Evolutionary conservation across 805 yeast genomes (phyloP), one percentile per base, ranked within the genome.

Genomic region (Pichia ethanolica): DNA sequence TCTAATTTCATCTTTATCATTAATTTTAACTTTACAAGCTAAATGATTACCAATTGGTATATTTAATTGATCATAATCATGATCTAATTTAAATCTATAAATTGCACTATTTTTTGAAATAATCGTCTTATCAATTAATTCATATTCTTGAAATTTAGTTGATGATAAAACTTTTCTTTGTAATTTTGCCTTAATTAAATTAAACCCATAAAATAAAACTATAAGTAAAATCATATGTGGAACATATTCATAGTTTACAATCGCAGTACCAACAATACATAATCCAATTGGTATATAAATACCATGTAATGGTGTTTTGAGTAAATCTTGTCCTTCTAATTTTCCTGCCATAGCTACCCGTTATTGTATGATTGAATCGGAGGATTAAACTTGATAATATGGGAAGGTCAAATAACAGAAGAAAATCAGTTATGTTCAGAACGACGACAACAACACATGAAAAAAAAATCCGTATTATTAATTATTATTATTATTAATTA

Each of bases 21-120:
- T 72, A 35, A 78, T 63, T 6, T 56, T 59, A 11, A 75, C 65
- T 49, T 67, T 65, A 55, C 83, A 82, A 11, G 85, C 87, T 45
- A 86, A 71, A 63, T 84, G 86, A 60, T 83, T 87, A 35, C 93
- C 93, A 39, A 85, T 77, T 27, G 91, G 89, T 43, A 85, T 73
- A 48, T 78, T 71, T 56, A 86, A 70, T 8, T 76, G 71, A 58
- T 84, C 89, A 39, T 76, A 73, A 5, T 79, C 80, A 48, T 81
- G 74, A 51, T 70, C 70, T 58, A 86, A 69, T 59, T 79, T 79
- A 69, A 86, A 86, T 51, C 93, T 72, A 63, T 85, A 86, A 52
- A 86, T 78, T 40, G 90, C 89, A 7, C 83, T 67, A 66, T 86
- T 82, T 58, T 75, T 82, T 11, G 87, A 78, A 50, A 86, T 74